These are phyloP conservation scores for Crithidia fasciculata DNA, from an alignment of 208 protist species.

Conservation along the genomic window DNA sequence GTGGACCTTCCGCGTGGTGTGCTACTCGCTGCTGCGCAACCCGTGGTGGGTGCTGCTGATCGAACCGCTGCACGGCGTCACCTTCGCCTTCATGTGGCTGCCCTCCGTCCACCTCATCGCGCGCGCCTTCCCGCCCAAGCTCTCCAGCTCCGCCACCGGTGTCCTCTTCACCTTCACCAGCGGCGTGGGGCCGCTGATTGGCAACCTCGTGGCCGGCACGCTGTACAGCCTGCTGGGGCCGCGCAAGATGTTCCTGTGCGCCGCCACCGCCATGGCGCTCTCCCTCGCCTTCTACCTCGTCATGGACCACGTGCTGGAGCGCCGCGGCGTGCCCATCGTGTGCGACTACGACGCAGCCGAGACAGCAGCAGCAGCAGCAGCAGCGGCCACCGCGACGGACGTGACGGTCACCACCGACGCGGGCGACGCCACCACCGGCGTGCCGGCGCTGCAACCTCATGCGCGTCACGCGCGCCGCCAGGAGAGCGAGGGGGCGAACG, in stretches of 20 bases:
- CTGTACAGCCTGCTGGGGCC: constrained; percentile 55
- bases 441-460: neutral
- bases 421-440: no score
- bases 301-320: constrained; percentile 42
- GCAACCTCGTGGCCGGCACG: constrained; percentile 58
- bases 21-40: constrained; percentile 62
- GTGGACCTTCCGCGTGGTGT: constrained; percentile 57
- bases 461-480: neutral
- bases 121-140: constrained; percentile 45
- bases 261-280: constrained; percentile 37
- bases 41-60: constrained; percentile 73
- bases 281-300: constrained; percentile 40
- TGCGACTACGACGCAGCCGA: constrained; percentile 17
- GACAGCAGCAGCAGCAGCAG: no score
- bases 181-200: constrained; percentile 62
- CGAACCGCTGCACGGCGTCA: constrained; percentile 76
- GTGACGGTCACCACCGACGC: neutral
- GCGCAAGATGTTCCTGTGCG: constrained; percentile 51
- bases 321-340: constrained; percentile 20
- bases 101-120: constrained; percentile 48
- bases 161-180: constrained; percentile 55
- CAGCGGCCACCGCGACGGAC: neutral
- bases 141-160: constrained; percentile 61
- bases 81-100: constrained; percentile 76
- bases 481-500: neutral